Evolutionary conservation across 306 rosid genomes (phyloP).

Genomic region (Lathyrus tuberosus): DNA sequence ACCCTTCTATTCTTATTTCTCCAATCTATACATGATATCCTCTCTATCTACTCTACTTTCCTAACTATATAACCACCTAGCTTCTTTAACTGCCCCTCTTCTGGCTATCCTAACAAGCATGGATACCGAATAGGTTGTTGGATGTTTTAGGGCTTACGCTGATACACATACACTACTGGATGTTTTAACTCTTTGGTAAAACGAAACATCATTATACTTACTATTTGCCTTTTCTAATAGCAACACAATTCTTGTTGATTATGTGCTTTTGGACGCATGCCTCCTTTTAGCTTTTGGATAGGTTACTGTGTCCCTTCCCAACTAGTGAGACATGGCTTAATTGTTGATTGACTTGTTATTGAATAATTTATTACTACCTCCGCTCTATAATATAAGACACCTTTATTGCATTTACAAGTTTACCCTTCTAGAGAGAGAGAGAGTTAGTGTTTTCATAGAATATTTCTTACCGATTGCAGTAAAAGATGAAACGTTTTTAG

Average conservation of each 20-base stretch:
- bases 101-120: background rate
- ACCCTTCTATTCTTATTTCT: background rate
- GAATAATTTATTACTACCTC: conserved; percentile 10
- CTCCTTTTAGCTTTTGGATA: conserved; percentile 15
- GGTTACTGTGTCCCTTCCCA: conserved; percentile 10
- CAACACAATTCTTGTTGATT: conserved; percentile 16
- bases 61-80: background rate
- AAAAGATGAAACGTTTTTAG: too few species aligned
- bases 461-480: too few species aligned
- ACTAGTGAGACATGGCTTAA: background rate
- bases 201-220: background rate
- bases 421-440: too few species aligned
- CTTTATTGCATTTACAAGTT: too few species aligned
- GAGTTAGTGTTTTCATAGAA: too few species aligned
- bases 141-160: background rate
- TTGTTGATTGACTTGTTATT: conserved; percentile 10
- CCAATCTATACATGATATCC: background rate
- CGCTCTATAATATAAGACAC: too few species aligned
- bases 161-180: background rate
- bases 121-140: background rate
- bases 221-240: conserved; percentile 5
- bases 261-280: background rate
- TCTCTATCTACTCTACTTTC: background rate
- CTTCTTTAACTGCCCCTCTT: conserved; percentile 2
- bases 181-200: conserved; percentile 3